These are phyloP conservation scores for Pseudogymnoascus sp. DNA, from an alignment of 2,329 filamentous ascomycete species.

Conservation along the genomic window DNA sequence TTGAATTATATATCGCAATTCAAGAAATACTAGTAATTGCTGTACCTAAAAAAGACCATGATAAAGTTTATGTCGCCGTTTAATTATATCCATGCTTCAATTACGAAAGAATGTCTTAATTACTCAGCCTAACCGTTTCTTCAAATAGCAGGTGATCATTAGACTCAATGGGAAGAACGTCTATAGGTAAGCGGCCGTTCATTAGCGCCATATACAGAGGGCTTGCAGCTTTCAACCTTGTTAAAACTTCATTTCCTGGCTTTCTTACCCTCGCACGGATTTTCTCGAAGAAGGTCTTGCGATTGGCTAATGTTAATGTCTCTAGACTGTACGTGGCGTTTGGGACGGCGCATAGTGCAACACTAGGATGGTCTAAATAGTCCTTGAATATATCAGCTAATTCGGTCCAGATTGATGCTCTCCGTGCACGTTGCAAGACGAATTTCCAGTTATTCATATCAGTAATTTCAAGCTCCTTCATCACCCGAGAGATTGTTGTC, in stretches of 20 bases:
- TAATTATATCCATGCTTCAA: not conserved
- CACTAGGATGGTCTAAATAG: conserved; percentile 12
- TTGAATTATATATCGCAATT: not conserved
- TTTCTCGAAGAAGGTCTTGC: conserved; percentile 12
- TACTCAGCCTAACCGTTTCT: conserved; percentile 12
- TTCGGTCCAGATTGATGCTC: conserved; percentile 14
- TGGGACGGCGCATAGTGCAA: conserved; percentile 12
- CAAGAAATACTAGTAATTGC: not conserved
- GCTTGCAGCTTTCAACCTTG: conserved; percentile 15
- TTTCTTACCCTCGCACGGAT: conserved; percentile 14
- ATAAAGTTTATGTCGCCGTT: not conserved
- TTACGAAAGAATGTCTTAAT: not conserved
- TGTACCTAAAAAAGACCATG: not conserved
- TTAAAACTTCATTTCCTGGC: conserved; percentile 14
- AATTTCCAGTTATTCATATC: conserved; percentile 11
- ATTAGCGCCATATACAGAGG: conserved; percentile 14
- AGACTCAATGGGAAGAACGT: conserved; percentile 15
- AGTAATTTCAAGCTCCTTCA: conserved; percentile 14
- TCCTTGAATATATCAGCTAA: conserved; percentile 14
- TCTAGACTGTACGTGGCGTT: conserved; percentile 15
- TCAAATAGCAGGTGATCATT: conserved; percentile 16
- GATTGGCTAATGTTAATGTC: conserved; percentile 13
- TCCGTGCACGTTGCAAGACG: conserved; percentile 12
- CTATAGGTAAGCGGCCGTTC: conserved; percentile 12
- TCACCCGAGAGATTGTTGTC: conserved; percentile 9